Evolutionary conservation across 257 asterid species (phyloP).

Genomic region (Jacaranda mimosifolia): DNA sequence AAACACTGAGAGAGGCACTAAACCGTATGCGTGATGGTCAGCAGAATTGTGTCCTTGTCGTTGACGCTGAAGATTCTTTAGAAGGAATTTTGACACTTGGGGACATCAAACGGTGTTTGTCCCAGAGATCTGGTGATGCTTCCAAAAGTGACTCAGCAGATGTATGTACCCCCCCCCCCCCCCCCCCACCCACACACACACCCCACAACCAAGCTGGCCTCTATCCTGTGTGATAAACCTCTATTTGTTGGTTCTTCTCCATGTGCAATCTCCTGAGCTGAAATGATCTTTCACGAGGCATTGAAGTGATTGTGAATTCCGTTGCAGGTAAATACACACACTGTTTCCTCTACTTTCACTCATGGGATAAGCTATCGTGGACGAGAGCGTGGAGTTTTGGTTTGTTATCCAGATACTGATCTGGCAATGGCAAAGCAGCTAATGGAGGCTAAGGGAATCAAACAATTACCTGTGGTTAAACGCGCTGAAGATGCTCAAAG

Average conservation of each 20-base stretch:
- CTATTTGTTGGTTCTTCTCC: constrained; percentile 32
- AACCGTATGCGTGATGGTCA: constrained; percentile 75
- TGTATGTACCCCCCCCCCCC: constrained; percentile 53
- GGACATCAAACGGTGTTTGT: constrained; percentile 70
- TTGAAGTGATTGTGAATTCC: too few relatives aligned
- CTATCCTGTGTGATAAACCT: constrained; percentile 6
- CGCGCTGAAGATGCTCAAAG: constrained; percentile 66
- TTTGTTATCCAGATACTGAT: constrained; percentile 90
- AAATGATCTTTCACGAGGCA: too few relatives aligned
- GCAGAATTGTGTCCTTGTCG: constrained; percentile 74
- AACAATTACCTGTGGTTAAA: constrained; percentile 88
- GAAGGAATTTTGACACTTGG: constrained; percentile 92
- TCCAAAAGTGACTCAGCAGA: constrained; percentile 58
- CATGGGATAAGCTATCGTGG: constrained; percentile 83
- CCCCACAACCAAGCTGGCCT: too few relatives aligned
- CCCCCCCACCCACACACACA: too few relatives aligned
- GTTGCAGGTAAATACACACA: constrained; percentile 65
- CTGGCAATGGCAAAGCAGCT: constrained; percentile 89
- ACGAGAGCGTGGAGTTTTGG: constrained; percentile 76
- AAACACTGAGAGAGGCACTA: constrained; percentile 77
- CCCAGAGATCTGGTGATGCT: constrained; percentile 53
- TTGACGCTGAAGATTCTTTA: constrained; percentile 71
- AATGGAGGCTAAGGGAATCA: constrained; percentile 96
- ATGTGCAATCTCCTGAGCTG: too few relatives aligned
- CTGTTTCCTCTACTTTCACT: constrained; percentile 81